Conservation (phyloP, 257 asterid genomes). For the Hygrophila difformis region DNA sequence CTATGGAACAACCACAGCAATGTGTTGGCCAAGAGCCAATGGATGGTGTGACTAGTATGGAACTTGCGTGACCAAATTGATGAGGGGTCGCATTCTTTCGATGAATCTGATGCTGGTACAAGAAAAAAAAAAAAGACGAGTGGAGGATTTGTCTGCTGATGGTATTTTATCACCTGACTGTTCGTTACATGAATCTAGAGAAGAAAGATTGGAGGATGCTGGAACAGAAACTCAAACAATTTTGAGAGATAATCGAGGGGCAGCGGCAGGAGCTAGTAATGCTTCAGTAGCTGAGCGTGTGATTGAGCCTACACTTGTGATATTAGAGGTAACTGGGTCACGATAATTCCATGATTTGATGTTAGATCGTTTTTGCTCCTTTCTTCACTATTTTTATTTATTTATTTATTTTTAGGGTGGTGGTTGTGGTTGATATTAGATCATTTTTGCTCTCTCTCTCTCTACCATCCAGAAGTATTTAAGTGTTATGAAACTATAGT, state of each 20-base stretch:
- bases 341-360: too few relatives aligned
- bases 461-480: too few relatives aligned
- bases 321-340: constrained; percentile 97
- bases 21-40: constrained; percentile 43
- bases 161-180: constrained; percentile 46
- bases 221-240: constrained; percentile 41
- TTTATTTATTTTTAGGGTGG: too few relatives aligned
- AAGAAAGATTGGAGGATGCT: constrained; percentile 50
- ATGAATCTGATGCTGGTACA: constrained; percentile 71
- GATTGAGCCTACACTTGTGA: constrained; percentile 92
- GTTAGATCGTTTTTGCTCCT: too few relatives aligned
- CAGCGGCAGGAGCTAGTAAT: constrained; percentile 56
- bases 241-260: constrained; percentile 59
- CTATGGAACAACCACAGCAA: constrained; percentile 56
- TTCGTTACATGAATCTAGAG: too few relatives aligned
- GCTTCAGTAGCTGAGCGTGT: constrained; percentile 88
- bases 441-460: too few relatives aligned
- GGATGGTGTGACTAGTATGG: constrained; percentile 75
- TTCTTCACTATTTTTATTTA: too few relatives aligned
- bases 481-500: too few relatives aligned
- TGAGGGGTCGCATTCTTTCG: constrained; percentile 44
- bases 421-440: too few relatives aligned
- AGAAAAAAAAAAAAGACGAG: constrained; percentile 82
- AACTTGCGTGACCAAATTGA: constrained; percentile 54
- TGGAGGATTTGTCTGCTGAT: constrained; percentile 56